These are phyloP conservation scores for Rhododendron griersonianum DNA, from an alignment of 148 eudicot genomes.

Conservation along the genomic window DNA sequence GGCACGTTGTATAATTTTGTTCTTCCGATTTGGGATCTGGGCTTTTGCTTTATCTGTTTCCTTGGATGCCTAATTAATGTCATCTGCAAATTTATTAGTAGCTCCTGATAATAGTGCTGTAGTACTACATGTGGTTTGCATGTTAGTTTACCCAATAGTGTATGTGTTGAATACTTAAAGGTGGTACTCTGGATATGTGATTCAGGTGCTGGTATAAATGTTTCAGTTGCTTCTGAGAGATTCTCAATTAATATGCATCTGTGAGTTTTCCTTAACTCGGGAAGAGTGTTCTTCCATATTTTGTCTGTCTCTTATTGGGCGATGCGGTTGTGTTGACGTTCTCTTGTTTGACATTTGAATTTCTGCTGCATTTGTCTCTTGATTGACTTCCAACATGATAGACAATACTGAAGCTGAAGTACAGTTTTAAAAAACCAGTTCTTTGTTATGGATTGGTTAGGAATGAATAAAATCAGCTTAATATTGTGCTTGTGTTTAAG, in stretches of 20 bases:
- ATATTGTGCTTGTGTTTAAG: not conserved
- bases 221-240: constrained; percentile 72
- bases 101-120: not conserved
- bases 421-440: not conserved
- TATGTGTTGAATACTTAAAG: constrained; percentile 19
- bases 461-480: not conserved
- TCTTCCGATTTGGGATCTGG: not conserved
- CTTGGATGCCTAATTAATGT: not conserved
- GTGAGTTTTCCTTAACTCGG: constrained; percentile 81
- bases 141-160: constrained; percentile 7
- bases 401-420: not conserved
- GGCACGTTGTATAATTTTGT: not conserved
- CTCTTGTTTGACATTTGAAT: constrained; percentile 5
- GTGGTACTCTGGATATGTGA: constrained; percentile 51
- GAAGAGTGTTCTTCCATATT: constrained; percentile 38
- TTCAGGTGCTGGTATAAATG: constrained; percentile 76
- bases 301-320: constrained; percentile 1
- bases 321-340: constrained; percentile 6
- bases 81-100: not conserved
- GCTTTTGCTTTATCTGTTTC: constrained; percentile 1
- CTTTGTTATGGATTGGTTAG: not conserved
- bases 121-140: not conserved
- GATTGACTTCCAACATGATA: not conserved
- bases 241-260: constrained; percentile 64
- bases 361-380: not conserved